Base-by-base conservation (phyloP, 2,329 filamentous ascomycete species). In the Huntiella bhutanensis region DNA sequence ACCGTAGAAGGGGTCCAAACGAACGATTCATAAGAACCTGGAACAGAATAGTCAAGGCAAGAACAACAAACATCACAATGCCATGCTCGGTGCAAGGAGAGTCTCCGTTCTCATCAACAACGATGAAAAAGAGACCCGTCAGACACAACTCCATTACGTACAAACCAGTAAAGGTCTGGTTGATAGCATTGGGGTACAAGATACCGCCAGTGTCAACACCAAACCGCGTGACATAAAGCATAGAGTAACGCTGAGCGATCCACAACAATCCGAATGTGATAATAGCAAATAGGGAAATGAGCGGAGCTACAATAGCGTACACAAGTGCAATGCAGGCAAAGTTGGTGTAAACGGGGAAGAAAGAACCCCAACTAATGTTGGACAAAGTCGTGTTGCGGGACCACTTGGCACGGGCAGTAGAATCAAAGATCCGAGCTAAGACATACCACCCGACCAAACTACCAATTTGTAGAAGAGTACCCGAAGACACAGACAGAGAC, bases 291-390 rank as follows among this genome's bases (percentile, higher is more conserved):
- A 96, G 65, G 42, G 91, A 75, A 57, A 98, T 95, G 10, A 98
- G 66, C 0, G 91, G 91, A 0, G 91, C 78, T 37, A 96, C 79
- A 48, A 96, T 73, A 35, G 77, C 83, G 62, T 96, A 98, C 35
- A 96, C 79, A 37, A 94, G 61, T 1, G 76, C 86, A 54, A 98
- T 96, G 52, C 84, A 92, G 38, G 87, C 91, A 54, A 98, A 83
- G 57, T 94, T 95, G 47, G 91, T 95, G 61, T 96, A 98, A 0
- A 94, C 79, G 0, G 91, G 91, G 60, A 96, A 98, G 65, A 92
- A 88, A 0, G 78, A 79, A 6, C 91, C 91, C 91, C 92, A 98
- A 46, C 77, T 75, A 52, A 96, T 77, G 43, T 75, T 73, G 32
- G 75, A 76, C 33, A 96, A 68, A 12, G 70, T 76, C 6, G 84